Conservation (phyloP, 768 basidiomycete species). For the Strobilomyces confusus region DNA sequence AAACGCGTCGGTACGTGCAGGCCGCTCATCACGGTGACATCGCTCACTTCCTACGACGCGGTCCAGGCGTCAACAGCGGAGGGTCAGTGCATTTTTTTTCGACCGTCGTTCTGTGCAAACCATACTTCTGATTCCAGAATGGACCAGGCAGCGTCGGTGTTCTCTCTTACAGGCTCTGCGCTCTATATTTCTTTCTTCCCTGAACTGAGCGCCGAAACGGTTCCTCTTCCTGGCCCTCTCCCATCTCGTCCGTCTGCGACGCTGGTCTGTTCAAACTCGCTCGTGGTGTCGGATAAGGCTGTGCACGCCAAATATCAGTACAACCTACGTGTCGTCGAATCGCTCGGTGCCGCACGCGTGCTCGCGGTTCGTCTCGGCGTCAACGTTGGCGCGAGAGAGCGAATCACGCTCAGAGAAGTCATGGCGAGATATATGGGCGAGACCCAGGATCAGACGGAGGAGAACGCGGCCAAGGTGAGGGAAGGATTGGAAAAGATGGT, state of each 20-base stretch:
- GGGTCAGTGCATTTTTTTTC: constrained; percentile 43
- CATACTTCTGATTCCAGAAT: constrained; percentile 44
- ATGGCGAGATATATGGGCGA: constrained; percentile 54
- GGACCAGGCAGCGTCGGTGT: constrained; percentile 89
- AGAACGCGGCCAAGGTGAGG: constrained; percentile 42
- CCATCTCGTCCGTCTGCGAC: constrained; percentile 27
- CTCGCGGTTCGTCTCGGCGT: constrained; percentile 60
- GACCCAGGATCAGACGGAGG: constrained; percentile 34
- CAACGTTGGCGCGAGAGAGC: constrained; percentile 34
- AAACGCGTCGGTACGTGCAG: constrained; percentile 60
- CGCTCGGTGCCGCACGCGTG: constrained; percentile 72
- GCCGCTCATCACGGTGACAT: background rate
- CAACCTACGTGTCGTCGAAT: constrained; percentile 92
- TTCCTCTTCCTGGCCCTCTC: constrained; percentile 50
- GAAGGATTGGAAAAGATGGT: constrained; percentile 45
- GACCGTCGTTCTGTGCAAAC: constrained; percentile 4
- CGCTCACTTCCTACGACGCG: background rate
- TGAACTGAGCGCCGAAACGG: constrained; percentile 57
- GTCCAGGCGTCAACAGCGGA: constrained; percentile 66
- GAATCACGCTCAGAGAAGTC: constrained; percentile 64
- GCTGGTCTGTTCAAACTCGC: constrained; percentile 43
- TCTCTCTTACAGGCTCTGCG: constrained; percentile 65
- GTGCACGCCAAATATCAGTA: constrained; percentile 73
- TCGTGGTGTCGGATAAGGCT: constrained; percentile 78
- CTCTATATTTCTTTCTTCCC: constrained; percentile 85